phyloP scores from a whole-genome alignment of 306 rosid species.

The Cyamopsis tetragonoloba region DNA sequence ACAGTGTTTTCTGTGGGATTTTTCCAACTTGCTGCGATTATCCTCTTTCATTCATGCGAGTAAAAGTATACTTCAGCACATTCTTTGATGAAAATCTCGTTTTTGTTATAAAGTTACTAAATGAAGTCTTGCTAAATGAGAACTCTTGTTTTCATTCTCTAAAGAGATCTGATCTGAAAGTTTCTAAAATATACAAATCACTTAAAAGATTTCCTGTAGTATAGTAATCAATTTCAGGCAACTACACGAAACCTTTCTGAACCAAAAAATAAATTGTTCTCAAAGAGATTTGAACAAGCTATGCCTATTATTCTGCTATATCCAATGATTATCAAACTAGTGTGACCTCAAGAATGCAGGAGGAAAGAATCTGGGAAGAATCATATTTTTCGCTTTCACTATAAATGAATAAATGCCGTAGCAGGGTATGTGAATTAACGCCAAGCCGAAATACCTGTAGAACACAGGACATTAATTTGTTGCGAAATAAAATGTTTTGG shows the following conservation, averaged over 20 bases:
- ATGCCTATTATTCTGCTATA: neutral
- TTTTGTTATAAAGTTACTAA: too few relatives aligned
- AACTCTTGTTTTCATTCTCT: neutral
- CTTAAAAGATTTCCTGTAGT: neutral
- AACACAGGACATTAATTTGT: neutral
- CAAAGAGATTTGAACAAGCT: neutral
- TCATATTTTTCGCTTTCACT: constrained; percentile 47
- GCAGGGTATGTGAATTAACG: constrained; percentile 67
- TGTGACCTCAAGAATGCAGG: constrained; percentile 35
- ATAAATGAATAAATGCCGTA: constrained; percentile 61
- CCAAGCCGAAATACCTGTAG: constrained; percentile 67
- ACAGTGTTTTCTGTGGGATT: neutral
- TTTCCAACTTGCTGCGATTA: neutral
- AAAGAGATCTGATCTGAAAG: neutral
- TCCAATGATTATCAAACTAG: constrained; percentile 23
- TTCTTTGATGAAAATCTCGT: too few relatives aligned
- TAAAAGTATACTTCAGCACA: too few relatives aligned
- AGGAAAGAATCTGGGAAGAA: constrained; percentile 57
- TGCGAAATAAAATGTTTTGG: neutral
- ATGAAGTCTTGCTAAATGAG: neutral
- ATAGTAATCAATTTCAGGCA: neutral
- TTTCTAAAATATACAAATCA: neutral
- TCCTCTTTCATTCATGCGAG: neutral
- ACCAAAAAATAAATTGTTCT: neutral
- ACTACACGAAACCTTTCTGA: neutral